Evolutionary conservation across 1,284 basidiomycete species (phyloP), one percentile per base, ranked within the genome.

Genomic region (Gymnopus androsaceus): DNA sequence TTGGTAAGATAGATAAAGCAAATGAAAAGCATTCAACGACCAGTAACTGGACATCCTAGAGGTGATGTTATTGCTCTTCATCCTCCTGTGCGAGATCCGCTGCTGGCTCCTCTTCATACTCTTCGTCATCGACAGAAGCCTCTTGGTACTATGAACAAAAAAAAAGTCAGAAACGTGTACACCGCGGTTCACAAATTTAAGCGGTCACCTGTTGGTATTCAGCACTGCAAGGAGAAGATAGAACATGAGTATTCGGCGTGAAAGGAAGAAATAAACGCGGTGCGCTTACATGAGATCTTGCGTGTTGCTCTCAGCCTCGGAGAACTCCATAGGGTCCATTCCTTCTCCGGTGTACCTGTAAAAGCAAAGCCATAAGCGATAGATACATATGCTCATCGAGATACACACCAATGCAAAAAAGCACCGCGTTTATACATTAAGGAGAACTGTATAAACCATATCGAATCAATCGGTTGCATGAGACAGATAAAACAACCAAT

Each of bases 271-370:
- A 48, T 42, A 33, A 41, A 15, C 33, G 25, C 41, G 15, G 21
- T 30, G 12, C 19, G 74, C 90, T 68, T 70, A 91, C 88, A 94
- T 85, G 41, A 94, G 68, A 74, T 94, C 92, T n/a, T 81, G 80
- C 14, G 83, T 75, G 67, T 94, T 93, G 66, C 87, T 91, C 73
- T 93, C 90, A 0, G 92, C 90, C 69, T 96, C 94, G 1, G 90
- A 85, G 72, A 97, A 95, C 72, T 96, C 94, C 90, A 95, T 89
- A 48, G 84, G 72, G 69, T 94, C 92, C 94, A 94, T 94, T 53
- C 94, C 94, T 71, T 95, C 93, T 23, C 85, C 89, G 17, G 88
- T 91, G 72, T 94, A 95, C 76, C 75, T 76, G 30, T 27, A 33
- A 7, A 36, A 44, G 36, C 6, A 37, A 17, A 25, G n/a, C 17